Evolutionary conservation across 176 grass and related monocot species (phyloP), one percentile per base, ranked within the genome.

Genomic region (Phoenix dactylifera): DNA sequence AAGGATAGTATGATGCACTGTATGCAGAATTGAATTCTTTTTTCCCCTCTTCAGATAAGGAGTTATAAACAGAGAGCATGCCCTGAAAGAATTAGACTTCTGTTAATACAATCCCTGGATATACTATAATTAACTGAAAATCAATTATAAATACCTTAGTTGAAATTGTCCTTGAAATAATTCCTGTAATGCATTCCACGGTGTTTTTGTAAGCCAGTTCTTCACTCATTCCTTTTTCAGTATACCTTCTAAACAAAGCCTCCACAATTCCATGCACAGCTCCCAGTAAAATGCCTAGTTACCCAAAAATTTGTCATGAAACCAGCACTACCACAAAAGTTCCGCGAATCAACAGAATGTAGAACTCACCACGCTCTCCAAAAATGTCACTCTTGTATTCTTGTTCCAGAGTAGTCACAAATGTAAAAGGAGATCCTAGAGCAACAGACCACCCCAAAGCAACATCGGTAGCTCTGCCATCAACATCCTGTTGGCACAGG

Each of bases 361-460:
- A 15, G 60, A 26, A 25, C 44, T 67, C 58, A 91, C 87, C 87
- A 66, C 87, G 73, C 64, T 86, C 87, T 16, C 87, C 87, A 64
- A 91, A 91, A 56, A 91, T 91, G 63, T 44, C 35, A 44, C 35
- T 44, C 7, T 14, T 44, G 35, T 44, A 44, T 44, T 44, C 35
- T 44, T 44, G 35, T 44, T 44, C 35, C 35, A 44, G 35, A 44
- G 9, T 44, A 14, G 35, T 44, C 10, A 2, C 35, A 44, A 44
- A 44, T 44, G 35, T 44, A 2, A 39, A 39, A 39, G 35, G 35
- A 39, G 87, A 86, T 54, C 87, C 87, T 60, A 91, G 68, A 14
- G 83, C 82, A 67, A 91, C 79, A n/a, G 87, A 91, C 87, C 87
- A 91, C 18, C 76, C 83, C n/a, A 91, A 72, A 62, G 87, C 87